Conservation (phyloP, 139 green algal genomes). For the Astrephomene gubernaculifera region DNA sequence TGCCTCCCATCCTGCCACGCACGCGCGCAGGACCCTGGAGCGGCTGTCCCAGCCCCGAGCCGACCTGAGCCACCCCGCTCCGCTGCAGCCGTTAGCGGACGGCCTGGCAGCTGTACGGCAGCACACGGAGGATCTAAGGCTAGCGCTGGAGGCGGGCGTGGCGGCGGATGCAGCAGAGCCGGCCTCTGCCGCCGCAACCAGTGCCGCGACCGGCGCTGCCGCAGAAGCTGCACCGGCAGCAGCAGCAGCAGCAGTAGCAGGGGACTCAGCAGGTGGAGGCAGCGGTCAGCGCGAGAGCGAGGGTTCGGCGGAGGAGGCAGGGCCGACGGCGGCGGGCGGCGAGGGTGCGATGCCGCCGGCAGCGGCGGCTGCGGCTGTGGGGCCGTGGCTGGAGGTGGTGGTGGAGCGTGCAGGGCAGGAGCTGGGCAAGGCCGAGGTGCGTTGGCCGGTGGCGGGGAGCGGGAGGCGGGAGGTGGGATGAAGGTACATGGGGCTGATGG, state of each 20-base stretch:
- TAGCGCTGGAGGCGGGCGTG: constrained; percentile 6
- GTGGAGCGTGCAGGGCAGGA: constrained; percentile 8
- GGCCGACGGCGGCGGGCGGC: background rate
- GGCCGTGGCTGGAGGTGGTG: constrained; percentile 1
- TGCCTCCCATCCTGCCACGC: background rate
- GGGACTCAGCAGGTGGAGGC: no score
- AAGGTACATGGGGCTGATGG: no score
- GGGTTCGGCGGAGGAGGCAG: background rate
- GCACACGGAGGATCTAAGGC: constrained; percentile 11
- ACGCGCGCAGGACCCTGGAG: constrained; percentile 17
- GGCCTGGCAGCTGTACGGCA: background rate
- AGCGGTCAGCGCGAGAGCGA: no score
- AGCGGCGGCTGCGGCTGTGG: background rate
- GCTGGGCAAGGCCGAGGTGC: constrained; percentile 15
- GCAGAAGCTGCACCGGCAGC: no score
- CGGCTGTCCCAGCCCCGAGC: background rate
- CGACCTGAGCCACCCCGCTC: background rate
- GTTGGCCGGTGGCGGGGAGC: background rate
- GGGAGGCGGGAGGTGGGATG: no score
- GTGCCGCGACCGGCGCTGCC: background rate
- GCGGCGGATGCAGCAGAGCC: background rate
- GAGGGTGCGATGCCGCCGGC: background rate
- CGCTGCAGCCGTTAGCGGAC: constrained; percentile 18
- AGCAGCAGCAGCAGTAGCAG: no score
- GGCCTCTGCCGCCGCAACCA: background rate